Evolutionary conservation across 1,284 basidiomycete species (phyloP), one percentile per base, ranked within the genome.

Genomic region (Wallemia ichthyophaga): DNA sequence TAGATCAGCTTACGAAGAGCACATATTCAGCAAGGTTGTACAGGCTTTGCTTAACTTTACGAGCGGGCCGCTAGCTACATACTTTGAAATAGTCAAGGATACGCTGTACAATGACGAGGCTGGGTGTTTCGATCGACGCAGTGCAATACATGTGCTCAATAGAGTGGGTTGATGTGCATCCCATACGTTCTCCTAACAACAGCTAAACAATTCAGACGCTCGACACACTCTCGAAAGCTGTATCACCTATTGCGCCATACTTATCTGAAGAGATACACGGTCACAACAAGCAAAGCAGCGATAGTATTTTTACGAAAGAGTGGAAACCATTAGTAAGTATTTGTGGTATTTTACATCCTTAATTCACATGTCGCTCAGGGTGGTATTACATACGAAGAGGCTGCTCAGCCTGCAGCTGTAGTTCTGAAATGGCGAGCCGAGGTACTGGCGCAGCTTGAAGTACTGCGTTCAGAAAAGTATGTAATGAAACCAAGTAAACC

Each of bases 61-160:
- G 11, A 71, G 70, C n/a, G 69, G 71, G 0, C 72, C 95, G 0
- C 75, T 75, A 0, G 66, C 71, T 3, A 67, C 75, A 23, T 98
- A 96, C 71, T 85, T 96, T 63, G 88, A 92, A 66, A 79, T 86
- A 56, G 83, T 79, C 59, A 96, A 96, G 69, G 92, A 96, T 69
- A 77, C 77, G 33, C 72, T 99, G 2, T 98, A 99, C 67, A 83
- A 85, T 27, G 76, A 86, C 64, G 68, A 71, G 1, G 61, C 69
- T 1, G 65, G 73, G 13, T 76, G 77, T 61, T 63, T 69, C 1
- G 73, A 79, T 57, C 77, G 92, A 13, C 72, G 76, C 59, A 75
- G 76, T 0, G 74, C 83, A 21, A 68, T 89, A 1, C 78, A 80
- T 1, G 82, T 86, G 0, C 71, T 95, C 17, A 74, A 81, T 59